Base-by-base conservation (phyloP, 1,284 basidiomycete species). In the Microbotryum intermedium region DNA sequence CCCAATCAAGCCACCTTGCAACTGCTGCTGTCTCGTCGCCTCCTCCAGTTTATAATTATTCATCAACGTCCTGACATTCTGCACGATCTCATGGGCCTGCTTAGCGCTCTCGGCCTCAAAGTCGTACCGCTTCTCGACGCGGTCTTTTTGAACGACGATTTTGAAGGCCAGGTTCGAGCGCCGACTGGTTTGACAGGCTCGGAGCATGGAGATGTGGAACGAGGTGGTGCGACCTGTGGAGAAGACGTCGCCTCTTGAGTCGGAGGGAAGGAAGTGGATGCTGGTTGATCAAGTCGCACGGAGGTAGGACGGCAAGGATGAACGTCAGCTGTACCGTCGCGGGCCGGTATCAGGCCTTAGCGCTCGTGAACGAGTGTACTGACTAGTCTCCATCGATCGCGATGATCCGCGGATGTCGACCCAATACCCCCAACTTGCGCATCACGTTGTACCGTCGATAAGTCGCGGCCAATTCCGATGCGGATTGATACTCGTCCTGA, bases 381-480 rank as follows among this genome's bases (percentile, higher is more conserved):
- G 66, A 92, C 91, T 97, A 97, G 66, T 87, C 88, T 7, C 93
- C 93, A 74, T 98, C 95, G 60, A 98, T 88, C 13, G 93, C 93
- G 2, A 98, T 81, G 2, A 85, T 84, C 9, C 93, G 84, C 73
- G 95, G 92, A 70, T 92, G 90, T 30, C 91, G 83, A 3, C 91
- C 86, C 34, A 39, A 39, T 4, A 39, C 34, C 47, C 89, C 85
- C 72, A 92, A 83, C 76, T 94, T 97, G 50, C 94, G 86, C 70
- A 88, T 89, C n/a, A 98, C 89, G 0, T 84, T 88, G 72, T 86
- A 98, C 81, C 88, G 87, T 87, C 93, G 73, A 53, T 59, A 86
- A 0, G 88, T 74, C 44, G 76, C 72, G 6, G 70, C 75, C 66
- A 61, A 70, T 57, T 64, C 87, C 53, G 83, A 79, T 44, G 64